Conservation (phyloP, 192 early-diverging fungal species). For the Rhizoclosmatium sp. region DNA sequence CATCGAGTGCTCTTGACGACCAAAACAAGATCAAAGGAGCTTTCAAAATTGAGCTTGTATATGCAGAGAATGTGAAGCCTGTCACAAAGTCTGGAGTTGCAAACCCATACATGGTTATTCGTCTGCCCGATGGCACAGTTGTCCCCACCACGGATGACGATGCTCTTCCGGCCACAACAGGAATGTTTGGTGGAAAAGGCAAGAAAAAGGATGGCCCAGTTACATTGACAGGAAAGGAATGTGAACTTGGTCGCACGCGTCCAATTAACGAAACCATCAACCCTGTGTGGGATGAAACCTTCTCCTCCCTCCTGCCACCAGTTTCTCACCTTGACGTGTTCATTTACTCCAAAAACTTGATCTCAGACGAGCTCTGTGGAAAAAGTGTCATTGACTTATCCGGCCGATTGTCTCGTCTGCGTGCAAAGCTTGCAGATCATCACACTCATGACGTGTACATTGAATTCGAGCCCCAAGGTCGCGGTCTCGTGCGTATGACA, state of each 20-base stretch:
- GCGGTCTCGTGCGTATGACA: conserved; percentile 59
- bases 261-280: conserved; percentile 58
- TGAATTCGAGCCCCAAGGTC: conserved; percentile 64
- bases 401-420: conserved; percentile 50
- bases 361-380: conserved; percentile 62
- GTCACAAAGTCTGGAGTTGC: conserved; percentile 61
- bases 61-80: conserved; percentile 64
- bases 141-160: conserved; percentile 47
- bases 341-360: conserved; percentile 55
- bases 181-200: neutral
- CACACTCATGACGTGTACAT: conserved; percentile 67
- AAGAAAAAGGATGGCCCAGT: neutral
- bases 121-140: conserved; percentile 62
- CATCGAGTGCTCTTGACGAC: conserved; percentile 21
- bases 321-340: conserved; percentile 56
- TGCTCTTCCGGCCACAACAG: neutral
- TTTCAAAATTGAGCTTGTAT: conserved; percentile 56
- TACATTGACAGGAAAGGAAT: conserved; percentile 47
- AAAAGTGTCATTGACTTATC: conserved; percentile 55
- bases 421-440: conserved; percentile 54
- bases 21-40: conserved; percentile 53
- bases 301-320: conserved; percentile 59
- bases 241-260: conserved; percentile 56
- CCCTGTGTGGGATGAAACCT: conserved; percentile 65
- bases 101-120: conserved; percentile 59